phyloP scores from a whole-genome alignment of 495 filamentous ascomycete species.

The Penicillium alfredii region DNA sequence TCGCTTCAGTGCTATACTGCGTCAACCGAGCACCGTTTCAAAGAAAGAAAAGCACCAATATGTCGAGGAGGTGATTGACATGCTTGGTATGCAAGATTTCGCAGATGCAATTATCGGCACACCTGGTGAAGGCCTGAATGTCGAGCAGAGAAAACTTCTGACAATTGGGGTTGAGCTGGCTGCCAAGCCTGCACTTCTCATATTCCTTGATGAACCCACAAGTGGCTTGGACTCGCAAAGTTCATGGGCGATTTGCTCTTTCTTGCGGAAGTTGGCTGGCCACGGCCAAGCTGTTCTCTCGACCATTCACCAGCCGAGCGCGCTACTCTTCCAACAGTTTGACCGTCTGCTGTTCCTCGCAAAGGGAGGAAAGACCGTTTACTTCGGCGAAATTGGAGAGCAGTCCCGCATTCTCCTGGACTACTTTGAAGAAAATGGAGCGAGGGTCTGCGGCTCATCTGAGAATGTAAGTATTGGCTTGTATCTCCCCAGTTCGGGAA shows the following conservation, averaged over 20 bases:
- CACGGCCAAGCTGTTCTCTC: conserved; percentile 84
- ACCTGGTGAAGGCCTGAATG: conserved; percentile 64
- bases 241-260: conserved; percentile 74
- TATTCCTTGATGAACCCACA: conserved; percentile 94
- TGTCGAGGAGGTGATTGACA: conserved; percentile 48
- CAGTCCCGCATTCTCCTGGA: conserved; percentile 62
- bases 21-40: conserved; percentile 58
- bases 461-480: conserved; percentile 60
- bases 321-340: conserved; percentile 88
- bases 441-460: conserved; percentile 58
- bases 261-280: conserved; percentile 82
- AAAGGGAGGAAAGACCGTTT: conserved; percentile 78
- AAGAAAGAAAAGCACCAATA: conserved; percentile 44
- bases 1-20: conserved; percentile 75
- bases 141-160: conserved; percentile 83
- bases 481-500: too few species aligned
- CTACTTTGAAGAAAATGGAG: conserved; percentile 76
- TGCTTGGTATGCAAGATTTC: conserved; percentile 47
- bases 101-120: conserved; percentile 40
- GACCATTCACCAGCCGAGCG: conserved; percentile 92
- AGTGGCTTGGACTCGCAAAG: conserved; percentile 82
- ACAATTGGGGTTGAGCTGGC: conserved; percentile 91
- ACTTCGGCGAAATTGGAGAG: conserved; percentile 81
- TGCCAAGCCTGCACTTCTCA: conserved; percentile 79
- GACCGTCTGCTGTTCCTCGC: conserved; percentile 81